These are phyloP conservation scores for Gardenia jasminoides DNA, from an alignment of 257 asterid species.

Conservation along the genomic window DNA sequence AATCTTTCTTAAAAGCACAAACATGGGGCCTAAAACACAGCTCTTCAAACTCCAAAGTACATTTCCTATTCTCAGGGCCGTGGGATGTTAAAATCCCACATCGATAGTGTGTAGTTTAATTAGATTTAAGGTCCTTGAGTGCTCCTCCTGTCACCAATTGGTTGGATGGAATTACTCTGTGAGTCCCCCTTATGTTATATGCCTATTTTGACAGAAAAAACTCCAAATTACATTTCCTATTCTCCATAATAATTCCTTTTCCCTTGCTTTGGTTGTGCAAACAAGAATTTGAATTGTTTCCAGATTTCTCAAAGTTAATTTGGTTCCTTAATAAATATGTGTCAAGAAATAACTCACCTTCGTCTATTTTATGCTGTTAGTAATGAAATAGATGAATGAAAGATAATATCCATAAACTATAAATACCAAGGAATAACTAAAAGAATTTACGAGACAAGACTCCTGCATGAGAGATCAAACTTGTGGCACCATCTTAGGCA, in stretches of 20 bases:
- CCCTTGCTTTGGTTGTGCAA: slow-evolving; percentile 8
- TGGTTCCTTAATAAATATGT: background rate
- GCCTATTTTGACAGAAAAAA: too few relatives aligned
- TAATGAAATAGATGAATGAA: background rate
- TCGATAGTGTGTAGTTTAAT: too few relatives aligned
- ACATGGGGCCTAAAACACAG: slow-evolving; percentile 15
- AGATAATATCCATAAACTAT: background rate
- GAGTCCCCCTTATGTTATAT: too few relatives aligned
- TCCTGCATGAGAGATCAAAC: background rate
- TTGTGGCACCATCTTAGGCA: too few relatives aligned
- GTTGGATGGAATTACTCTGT: too few relatives aligned
- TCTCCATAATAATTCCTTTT: background rate
- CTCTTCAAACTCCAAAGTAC: slow-evolving; percentile 5
- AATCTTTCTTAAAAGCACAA: slow-evolving; percentile 24
- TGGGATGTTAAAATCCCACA: too few relatives aligned
- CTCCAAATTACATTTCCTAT: slow-evolving; percentile 16
- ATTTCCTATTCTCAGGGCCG: too few relatives aligned
- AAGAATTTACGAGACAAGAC: background rate
- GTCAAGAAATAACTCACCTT: background rate
- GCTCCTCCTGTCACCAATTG: too few relatives aligned
- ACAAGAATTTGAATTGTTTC: slow-evolving; percentile 4
- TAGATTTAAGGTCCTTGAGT: too few relatives aligned
- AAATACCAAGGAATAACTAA: too few relatives aligned
- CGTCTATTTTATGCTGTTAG: background rate
- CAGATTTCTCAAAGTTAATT: background rate